Conservation (phyloP, 2,329 filamentous ascomycete genomes). For the Mariannaea sp. region DNA sequence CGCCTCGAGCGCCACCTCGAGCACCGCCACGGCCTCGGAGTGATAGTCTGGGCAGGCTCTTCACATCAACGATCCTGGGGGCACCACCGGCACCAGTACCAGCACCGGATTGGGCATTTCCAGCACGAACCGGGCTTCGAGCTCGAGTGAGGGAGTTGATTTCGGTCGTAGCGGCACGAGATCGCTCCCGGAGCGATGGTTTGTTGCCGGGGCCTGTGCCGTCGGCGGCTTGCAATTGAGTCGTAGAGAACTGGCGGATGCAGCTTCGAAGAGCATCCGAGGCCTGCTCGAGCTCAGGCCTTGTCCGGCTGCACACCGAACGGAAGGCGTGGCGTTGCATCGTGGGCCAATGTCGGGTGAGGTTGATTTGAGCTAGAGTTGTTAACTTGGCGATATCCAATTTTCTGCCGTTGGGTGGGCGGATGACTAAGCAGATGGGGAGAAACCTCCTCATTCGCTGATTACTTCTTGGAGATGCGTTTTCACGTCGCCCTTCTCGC, state of each 20-base stretch:
- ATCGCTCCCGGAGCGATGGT: constrained; percentile 38
- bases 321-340: constrained; percentile 48
- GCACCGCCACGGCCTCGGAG: constrained; percentile 27
- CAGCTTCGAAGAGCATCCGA: constrained; percentile 41
- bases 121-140: constrained; percentile 17
- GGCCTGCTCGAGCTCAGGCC: constrained; percentile 42
- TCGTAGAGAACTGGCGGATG: constrained; percentile 47
- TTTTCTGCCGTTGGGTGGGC: constrained; percentile 25
- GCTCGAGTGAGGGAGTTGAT: constrained; percentile 41
- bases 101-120: constrained; percentile 6
- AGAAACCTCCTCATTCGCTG: constrained; percentile 22
- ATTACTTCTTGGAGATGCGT: constrained; percentile 11
- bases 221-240: constrained; percentile 42
- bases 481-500: too few species aligned
- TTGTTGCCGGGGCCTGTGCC: constrained; percentile 27
- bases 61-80: constrained; percentile 48
- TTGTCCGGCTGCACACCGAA: constrained; percentile 44
- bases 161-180: constrained; percentile 42
- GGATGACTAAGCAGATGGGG: constrained; percentile 33
- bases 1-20: constrained; percentile 13
- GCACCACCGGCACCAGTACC: constrained; percentile 20
- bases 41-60: constrained; percentile 41
- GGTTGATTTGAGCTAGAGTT: constrained; percentile 24
- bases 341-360: constrained; percentile 31
- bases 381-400: constrained; percentile 24